Percentiles rank a stretch among this genome's conserved stretches.
Conservation (phyloP, 331 rosid genomes). For the Stylosanthes scabra region DNA sequence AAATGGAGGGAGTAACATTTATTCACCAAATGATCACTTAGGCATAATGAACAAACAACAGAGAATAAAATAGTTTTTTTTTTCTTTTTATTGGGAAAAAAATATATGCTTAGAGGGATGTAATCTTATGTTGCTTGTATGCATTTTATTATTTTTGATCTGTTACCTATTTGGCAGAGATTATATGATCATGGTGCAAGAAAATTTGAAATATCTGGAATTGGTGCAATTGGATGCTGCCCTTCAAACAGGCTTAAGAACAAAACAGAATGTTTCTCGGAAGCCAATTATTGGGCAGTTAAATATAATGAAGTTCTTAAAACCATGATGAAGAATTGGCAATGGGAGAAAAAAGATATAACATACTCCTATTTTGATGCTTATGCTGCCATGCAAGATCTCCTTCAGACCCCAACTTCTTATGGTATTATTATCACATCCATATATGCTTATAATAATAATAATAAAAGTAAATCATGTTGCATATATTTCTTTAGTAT, state of each 20-base stretch:
- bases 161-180: constrained; percentile 48
- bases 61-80: no score
- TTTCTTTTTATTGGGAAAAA: no score
- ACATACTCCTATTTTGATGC: constrained; percentile 62
- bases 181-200: constrained; percentile 62
- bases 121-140: background rate
- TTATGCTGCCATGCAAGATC: constrained; percentile 43
- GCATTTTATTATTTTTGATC: constrained; percentile 10
- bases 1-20: no score
- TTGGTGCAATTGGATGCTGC: constrained; percentile 77
- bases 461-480: background rate
- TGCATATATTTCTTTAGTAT: background rate
- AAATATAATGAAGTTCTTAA: constrained; percentile 57
- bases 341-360: constrained; percentile 50
- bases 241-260: constrained; percentile 59
- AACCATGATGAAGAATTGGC: constrained; percentile 53
- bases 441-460: no score
- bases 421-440: constrained; percentile 46
- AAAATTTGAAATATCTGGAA: constrained; percentile 60
- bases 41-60: no score
- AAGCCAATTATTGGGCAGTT: constrained; percentile 46
- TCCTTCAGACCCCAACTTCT: constrained; percentile 50
- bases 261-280: constrained; percentile 54
- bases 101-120: constrained; percentile 1
- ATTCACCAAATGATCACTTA: no score